Base-by-base conservation (phyloP, 2,329 filamentous ascomycete species). In the Dactylellina leptospora region DNA sequence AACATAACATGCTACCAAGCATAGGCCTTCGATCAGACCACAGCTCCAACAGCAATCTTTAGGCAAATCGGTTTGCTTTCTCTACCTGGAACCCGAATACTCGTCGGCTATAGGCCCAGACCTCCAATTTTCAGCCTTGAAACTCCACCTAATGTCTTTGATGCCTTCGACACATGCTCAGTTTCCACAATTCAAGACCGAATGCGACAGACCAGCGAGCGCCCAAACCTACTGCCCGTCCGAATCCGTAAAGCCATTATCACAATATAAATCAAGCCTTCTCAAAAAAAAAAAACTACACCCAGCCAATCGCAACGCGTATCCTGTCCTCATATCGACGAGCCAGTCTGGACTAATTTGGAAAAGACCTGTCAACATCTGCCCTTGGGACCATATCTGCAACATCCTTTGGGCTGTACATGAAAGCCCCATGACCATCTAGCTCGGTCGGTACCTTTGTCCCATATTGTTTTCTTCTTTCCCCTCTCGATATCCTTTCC, bases 391-490 rank as follows among this genome's bases (percentile, higher is more conserved):
- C 54, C 62, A 59, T 45, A 45, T 42, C 33, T 58, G 38, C 54
- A 47, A 18, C 54, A 44, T 68, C 62, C 53, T 68, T 68, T 60
- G 47, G 62, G 62, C 47, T 54, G 61, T 66, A 66, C 51, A 51
- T 20, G 25, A 23, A 22, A n/a, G 25, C 36, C 62, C 62, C 62
- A 68, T 68, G 62, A 68, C 50, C 60, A 64, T 18, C 40, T 54
- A 36, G 16, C 25, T 58, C 54, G 33, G 16, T 58, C 54, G 33
- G 36, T 47, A 22, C 40, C 11, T 55, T n/a, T 36, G 4, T 36
- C 8, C 3, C n/a, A 20, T 55, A 28, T 55, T 40, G 30, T 51
- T 33, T 33, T 55, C 20, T 16, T 16, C 13, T 38, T 51, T 30
- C 8, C 36, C 20, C 25, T 54, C 16, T 23, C 11, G 23, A 6